Percentiles rank a stretch among this genome's conserved stretches.
Evolutionary conservation across 2,329 filamentous ascomycete species (phyloP).

Genomic region (Ascochyta clinopodiicola): DNA sequence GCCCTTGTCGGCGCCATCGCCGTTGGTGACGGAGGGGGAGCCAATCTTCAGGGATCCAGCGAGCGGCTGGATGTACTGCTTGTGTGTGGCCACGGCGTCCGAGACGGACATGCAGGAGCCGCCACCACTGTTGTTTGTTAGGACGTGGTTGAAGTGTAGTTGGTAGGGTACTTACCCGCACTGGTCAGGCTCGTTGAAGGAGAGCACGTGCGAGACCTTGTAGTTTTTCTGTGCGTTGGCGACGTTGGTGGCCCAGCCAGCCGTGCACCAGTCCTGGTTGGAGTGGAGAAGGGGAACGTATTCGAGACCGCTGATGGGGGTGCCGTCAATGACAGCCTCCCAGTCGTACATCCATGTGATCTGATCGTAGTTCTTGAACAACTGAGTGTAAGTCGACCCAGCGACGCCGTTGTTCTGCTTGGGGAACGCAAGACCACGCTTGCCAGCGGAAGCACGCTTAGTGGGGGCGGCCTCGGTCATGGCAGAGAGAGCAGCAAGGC

Average conservation of each 20-base stretch:
- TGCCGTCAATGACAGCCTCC: slow-evolving; percentile 56
- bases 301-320: slow-evolving; percentile 54
- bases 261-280: slow-evolving; percentile 35
- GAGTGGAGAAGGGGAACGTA: slow-evolving; percentile 65
- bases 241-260: slow-evolving; percentile 37
- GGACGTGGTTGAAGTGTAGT: neutral
- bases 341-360: slow-evolving; percentile 74
- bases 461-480: slow-evolving; percentile 38
- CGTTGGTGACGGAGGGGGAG: slow-evolving; percentile 47
- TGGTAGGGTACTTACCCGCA: slow-evolving; percentile 33
- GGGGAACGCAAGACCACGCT: slow-evolving; percentile 42
- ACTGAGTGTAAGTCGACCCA: slow-evolving; percentile 30
- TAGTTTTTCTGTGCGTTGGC: slow-evolving; percentile 36
- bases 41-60: slow-evolving; percentile 40
- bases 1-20: slow-evolving; percentile 27
- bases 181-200: slow-evolving; percentile 50
- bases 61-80: slow-evolving; percentile 36
- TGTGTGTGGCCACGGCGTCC: slow-evolving; percentile 31
- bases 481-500: slow-evolving; percentile 39
- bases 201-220: slow-evolving; percentile 41
- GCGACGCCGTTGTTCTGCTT: slow-evolving; percentile 33
- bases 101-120: slow-evolving; percentile 37
- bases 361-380: slow-evolving; percentile 34
- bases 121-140: slow-evolving; percentile 27
- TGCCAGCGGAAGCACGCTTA: slow-evolving; percentile 31